Base-by-base conservation (phyloP, 495 filamentous ascomycete genomes). In the Letharia lupina region DNA sequence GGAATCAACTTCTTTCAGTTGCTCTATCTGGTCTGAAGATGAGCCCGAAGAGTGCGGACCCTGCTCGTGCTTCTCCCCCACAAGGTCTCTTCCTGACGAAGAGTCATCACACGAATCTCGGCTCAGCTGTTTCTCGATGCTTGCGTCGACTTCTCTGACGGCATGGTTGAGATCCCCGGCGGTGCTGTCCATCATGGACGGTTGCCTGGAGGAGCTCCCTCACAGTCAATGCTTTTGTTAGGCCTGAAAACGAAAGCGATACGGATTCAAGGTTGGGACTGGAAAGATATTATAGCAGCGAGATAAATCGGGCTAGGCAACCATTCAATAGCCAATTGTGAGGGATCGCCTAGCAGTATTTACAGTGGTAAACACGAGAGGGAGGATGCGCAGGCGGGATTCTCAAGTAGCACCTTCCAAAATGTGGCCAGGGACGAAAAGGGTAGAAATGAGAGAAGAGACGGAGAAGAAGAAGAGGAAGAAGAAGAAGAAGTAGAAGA, bases 1-100 rank as follows among this genome's bases (percentile, higher is more conserved):
- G 16, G 71, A 70, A 60, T 72, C 71, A 20, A 70, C 60, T 33
- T 70, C 69, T 60, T 69, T 62, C 62, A 70, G 16, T 18, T 57
- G 31, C 23, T 48, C 42, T 20, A 61, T 60, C 45, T 68, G 67
- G 52, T 70, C 62, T 8, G 69, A 72, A 37, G 71, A 72, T 35
- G 54, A 56, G 33, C 65, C 65, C 31, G 71, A 68, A 28, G 64
- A 65, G 41, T 62, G 58, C 48, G 65, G 33, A 42, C 41, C 44
- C 13, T 67, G 45, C 63, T 69, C 54, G 3, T 63, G 62, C 67
- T 72, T 70, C 16, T 70, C 69, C 23, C 31, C 40, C 23, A 59
- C 39, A 8, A 59, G 35, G 9, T 54, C 41, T 9, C 65, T 39
- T 37, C 2, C 31, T 18, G 52, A 60, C 44, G 44, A 39, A 41